Evolutionary conservation across 2,329 filamentous ascomycete genomes (phyloP), one percentile per base, ranked within the genome.

Genomic region (Neonectria coccinea): DNA sequence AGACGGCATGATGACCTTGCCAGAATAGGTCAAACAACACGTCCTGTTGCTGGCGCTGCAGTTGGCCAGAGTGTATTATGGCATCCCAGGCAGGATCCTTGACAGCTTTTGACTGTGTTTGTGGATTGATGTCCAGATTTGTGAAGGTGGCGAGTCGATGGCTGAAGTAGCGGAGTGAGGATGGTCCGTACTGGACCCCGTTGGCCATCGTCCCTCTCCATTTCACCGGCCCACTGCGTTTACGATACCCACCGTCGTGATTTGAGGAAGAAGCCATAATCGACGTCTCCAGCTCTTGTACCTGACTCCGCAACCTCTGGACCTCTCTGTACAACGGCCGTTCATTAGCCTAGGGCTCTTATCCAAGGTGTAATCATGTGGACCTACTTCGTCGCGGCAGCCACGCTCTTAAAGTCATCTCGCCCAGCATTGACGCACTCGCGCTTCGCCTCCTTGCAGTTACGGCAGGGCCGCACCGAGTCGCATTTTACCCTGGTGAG

Each of bases 11-110:
- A 59, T 81, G 83, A 0, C 79, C 77, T 52, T 82, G 77, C 83
- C 84, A 86, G 67, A 82, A 86, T 2, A 84, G 69, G 22, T 77
- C 76, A 3, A 86, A 70, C 29, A 85, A 81, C 25, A 79, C 81
- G 45, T 85, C 82, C 70, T 86, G 83, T 65, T 86, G 79, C 2
- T 75, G 74, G 18, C 75, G 73, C 5, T 75, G 79, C 4, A 85
- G 69, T 3, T 59, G 59, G 3, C 57, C 44, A 18, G 67, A 67
- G 2, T 20, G 10, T 16, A 44, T 20, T 44, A 58, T 54, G 1
- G 36, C 36, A 9, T 56, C 51, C 22, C 53, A 11, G 12, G 58
- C 47, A 9, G 45, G 55, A 16, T 18, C 16, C 14, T 20, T 39
- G 8, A 14, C 20, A 7, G 12, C 16, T 9, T 25, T 47, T 47